phyloP scores from a whole-genome alignment of 306 rosid genomes.

The Trifolium subterraneum region DNA sequence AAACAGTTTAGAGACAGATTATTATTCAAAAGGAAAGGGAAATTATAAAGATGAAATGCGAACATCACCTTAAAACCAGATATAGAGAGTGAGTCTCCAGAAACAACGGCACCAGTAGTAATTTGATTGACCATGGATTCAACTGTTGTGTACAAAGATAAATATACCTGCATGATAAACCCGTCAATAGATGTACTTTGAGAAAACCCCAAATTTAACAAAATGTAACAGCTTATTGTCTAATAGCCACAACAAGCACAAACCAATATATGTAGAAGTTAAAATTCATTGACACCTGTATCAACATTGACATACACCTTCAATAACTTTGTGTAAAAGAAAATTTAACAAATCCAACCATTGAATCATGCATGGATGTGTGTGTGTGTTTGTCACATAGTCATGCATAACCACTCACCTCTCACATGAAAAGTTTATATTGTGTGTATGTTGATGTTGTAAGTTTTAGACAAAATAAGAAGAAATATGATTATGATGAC shows the following conservation, averaged over 20 bases:
- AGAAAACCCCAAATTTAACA: slow-evolving; percentile 7
- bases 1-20: slow-evolving; percentile 17
- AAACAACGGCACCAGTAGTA: slow-evolving; percentile 57
- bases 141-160: slow-evolving; percentile 81
- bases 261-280: too few relatives aligned
- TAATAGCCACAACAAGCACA: background rate
- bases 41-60: slow-evolving; percentile 12
- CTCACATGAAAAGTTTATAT: too few relatives aligned
- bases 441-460: too few relatives aligned
- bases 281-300: too few relatives aligned
- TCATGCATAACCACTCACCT: too few relatives aligned
- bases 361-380: too few relatives aligned
- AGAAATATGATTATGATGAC: too few relatives aligned
- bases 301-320: too few relatives aligned
- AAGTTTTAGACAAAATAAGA: too few relatives aligned
- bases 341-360: too few relatives aligned
- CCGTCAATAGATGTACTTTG: slow-evolving; percentile 10
- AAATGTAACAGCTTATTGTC: slow-evolving; percentile 26
- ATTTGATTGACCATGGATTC: slow-evolving; percentile 82
- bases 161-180: slow-evolving; percentile 68
- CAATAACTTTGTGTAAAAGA: too few relatives aligned
- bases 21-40: slow-evolving; percentile 7
- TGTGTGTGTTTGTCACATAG: too few relatives aligned
- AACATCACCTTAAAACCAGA: slow-evolving; percentile 74
- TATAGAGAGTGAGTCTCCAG: slow-evolving; percentile 73